Percentiles rank a stretch among this genome's conserved stretches.
These are phyloP conservation scores for Phytophthora crassamura DNA, from an alignment of 352 stramenopile species.

Conservation along the genomic window DNA sequence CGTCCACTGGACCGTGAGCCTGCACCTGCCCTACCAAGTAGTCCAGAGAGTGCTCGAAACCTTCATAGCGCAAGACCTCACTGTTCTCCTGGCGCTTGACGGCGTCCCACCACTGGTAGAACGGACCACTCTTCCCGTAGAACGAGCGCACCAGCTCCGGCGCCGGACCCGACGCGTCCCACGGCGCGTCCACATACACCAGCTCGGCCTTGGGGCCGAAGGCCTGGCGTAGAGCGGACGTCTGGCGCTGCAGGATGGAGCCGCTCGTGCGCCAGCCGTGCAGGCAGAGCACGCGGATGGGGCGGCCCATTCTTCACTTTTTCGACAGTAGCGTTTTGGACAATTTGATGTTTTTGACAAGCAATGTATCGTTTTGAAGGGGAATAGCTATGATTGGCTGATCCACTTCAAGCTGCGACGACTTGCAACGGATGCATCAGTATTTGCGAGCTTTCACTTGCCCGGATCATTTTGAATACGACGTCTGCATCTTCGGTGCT, in stretches of 20 bases:
- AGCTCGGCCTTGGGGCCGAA: slow-evolving; percentile 68
- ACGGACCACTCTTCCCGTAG: slow-evolving; percentile 61
- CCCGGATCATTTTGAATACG: too few relatives aligned
- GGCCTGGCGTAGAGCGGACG: slow-evolving; percentile 56
- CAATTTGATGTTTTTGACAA: too few relatives aligned
- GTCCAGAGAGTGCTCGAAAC: slow-evolving; percentile 69
- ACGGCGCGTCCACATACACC: slow-evolving; percentile 72
- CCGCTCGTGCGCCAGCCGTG: slow-evolving; percentile 83
- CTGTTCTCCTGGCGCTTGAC: slow-evolving; percentile 39
- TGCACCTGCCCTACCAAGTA: slow-evolving; percentile 59
- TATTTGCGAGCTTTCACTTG: too few relatives aligned
- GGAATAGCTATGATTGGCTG: slow-evolving; percentile 3
- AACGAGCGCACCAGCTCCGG: slow-evolving; percentile 68
- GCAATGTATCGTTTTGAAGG: too few relatives aligned
- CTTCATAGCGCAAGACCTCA: slow-evolving; percentile 59
- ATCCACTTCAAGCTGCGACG: slow-evolving; percentile 3
- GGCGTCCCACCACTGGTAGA: slow-evolving; percentile 86
- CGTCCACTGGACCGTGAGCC: slow-evolving; percentile 59
- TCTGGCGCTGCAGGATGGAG: slow-evolving; percentile 67
- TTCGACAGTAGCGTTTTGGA: too few relatives aligned
- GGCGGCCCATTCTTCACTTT: slow-evolving; percentile 28
- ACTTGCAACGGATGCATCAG: too few relatives aligned
- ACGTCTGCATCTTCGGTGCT: too few relatives aligned
- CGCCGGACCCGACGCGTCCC: slow-evolving; percentile 57
- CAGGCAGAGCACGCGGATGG: slow-evolving; percentile 79